phyloP scores from a whole-genome alignment of 2,329 filamentous ascomycete species.

The Fusarium circinatum region DNA sequence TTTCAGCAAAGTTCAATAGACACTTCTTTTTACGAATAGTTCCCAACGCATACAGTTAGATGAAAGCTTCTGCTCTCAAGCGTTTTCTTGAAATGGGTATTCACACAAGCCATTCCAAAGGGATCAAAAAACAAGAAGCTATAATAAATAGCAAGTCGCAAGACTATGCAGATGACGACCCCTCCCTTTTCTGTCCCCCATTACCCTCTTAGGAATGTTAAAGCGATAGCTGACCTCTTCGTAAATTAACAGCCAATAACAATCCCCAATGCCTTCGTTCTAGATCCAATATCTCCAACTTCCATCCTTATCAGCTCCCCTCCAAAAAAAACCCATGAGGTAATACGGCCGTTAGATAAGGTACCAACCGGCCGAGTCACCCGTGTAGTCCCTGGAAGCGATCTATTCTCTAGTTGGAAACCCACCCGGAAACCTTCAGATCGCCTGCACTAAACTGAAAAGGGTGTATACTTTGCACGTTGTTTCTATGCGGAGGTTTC shows the following conservation, averaged over 20 bases:
- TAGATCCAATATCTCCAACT: background rate
- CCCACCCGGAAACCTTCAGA: conserved; percentile 1
- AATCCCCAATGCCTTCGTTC: background rate
- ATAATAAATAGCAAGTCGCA: no score
- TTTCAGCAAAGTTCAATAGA: background rate
- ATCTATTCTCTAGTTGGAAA: conserved; percentile 10
- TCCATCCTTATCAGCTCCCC: conserved; percentile 4
- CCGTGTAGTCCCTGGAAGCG: background rate
- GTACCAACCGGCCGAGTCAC: background rate
- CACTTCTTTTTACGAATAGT: background rate
- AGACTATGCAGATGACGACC: background rate
- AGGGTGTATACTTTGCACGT: conserved; percentile 29
- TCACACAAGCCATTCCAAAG: background rate
- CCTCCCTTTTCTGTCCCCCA: background rate
- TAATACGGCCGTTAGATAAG: conserved; percentile 13
- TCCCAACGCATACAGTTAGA: background rate
- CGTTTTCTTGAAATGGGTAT: background rate
- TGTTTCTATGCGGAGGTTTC: conserved; percentile 4
- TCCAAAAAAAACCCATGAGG: background rate
- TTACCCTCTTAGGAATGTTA: background rate
- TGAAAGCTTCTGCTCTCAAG: background rate
- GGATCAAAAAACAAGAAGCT: background rate
- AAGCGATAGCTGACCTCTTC: background rate
- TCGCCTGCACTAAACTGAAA: conserved; percentile 24
- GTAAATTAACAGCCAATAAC: background rate